phyloP scores from a whole-genome alignment of 1,284 basidiomycete genomes.

The Moesziomyces sp. region DNA sequence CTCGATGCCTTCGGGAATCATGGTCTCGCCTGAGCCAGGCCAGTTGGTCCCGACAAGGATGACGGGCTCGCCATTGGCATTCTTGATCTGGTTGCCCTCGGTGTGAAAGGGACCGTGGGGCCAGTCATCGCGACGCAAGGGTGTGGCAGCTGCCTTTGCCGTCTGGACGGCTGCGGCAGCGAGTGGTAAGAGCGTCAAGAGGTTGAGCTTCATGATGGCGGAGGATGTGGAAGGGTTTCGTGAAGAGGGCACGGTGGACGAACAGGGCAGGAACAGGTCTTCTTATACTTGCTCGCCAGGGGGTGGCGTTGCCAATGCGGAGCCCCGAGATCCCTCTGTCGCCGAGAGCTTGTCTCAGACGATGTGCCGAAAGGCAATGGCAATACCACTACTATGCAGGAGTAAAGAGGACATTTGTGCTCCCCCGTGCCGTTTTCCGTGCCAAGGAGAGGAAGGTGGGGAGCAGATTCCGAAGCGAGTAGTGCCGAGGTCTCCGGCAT shows the following conservation, averaged over 20 bases:
- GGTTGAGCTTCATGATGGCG: constrained; percentile 25
- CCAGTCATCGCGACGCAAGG: constrained; percentile 26
- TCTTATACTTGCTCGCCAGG: not conserved
- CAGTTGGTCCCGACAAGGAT: constrained; percentile 43
- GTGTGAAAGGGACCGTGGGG: constrained; percentile 35
- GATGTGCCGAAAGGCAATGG: no score
- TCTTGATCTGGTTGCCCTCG: constrained; percentile 35
- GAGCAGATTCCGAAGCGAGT: not conserved
- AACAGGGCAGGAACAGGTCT: not conserved
- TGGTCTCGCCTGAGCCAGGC: constrained; percentile 42
- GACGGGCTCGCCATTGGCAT: constrained; percentile 30
- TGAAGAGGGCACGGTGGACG: no score
- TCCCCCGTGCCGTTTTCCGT: not conserved
- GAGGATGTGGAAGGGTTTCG: not conserved
- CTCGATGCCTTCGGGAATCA: constrained; percentile 44
- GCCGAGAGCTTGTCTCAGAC: no score
- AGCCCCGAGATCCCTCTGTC: no score
- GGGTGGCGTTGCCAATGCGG: no score
- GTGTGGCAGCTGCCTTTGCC: constrained; percentile 11
- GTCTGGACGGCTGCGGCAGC: constrained; percentile 16
- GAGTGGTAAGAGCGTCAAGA: constrained; percentile 18
- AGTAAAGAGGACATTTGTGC: not conserved
- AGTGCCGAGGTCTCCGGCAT: not conserved
- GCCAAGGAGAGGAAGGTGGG: not conserved
- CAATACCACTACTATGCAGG: not conserved